A percentile compares a stretch with the other conserved stretches of the same genome.
Conservation (phyloP, 2,329 filamentous ascomycete genomes). For the Xylaria sp. region DNA sequence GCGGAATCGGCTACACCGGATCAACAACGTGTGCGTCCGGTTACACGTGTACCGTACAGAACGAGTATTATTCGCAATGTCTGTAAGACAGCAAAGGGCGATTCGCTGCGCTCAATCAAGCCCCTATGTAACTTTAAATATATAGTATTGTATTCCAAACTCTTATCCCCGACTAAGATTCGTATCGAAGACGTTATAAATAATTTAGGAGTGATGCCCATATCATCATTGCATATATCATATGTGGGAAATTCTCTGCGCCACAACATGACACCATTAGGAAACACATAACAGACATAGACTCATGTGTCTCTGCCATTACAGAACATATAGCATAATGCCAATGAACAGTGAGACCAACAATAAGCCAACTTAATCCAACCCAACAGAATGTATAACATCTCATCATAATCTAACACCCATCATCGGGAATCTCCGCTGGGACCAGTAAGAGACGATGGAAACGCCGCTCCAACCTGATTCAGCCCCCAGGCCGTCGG, state of each 20-base stretch:
- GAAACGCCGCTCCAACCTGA: slow-evolving; percentile 25
- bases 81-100: slow-evolving; percentile 10
- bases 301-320: too few species aligned
- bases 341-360: not conserved
- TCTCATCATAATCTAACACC: too few species aligned
- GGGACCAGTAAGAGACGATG: slow-evolving; percentile 1
- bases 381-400: not conserved
- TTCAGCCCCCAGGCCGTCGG: slow-evolving; percentile 48
- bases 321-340: too few species aligned
- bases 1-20: slow-evolving; percentile 28
- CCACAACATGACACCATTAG: too few species aligned
- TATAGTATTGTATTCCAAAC: not conserved
- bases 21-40: slow-evolving; percentile 26
- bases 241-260: too few species aligned
- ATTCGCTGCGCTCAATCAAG: not conserved
- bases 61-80: slow-evolving; percentile 31
- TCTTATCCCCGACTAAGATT: too few species aligned
- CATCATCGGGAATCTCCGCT: slow-evolving; percentile 2
- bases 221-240: too few species aligned
- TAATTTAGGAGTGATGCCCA: too few species aligned
- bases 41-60: slow-evolving; percentile 30
- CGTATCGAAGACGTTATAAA: too few species aligned
- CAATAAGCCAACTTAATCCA: not conserved
- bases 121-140: slow-evolving; percentile 15
- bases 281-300: too few species aligned